A percentile compares a stretch with the other conserved stretches of the same genome.
Conservation (phyloP, 1,284 basidiomycete species). For the Tylopilus sp. region DNA sequence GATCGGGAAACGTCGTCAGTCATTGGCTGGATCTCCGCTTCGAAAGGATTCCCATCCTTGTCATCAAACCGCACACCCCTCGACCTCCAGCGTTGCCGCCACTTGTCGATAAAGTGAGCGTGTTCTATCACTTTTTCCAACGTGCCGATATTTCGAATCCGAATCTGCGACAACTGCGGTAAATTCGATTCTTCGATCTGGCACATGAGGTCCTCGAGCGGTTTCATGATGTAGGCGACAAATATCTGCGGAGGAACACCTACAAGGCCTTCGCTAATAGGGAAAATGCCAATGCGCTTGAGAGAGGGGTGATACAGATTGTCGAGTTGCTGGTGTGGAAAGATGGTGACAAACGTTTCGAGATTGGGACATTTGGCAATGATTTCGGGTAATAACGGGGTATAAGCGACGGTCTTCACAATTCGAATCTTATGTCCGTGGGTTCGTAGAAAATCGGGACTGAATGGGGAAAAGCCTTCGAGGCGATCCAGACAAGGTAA, state of each 20-base stretch:
- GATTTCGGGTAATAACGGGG: slow-evolving; percentile 45
- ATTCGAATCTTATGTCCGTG: slow-evolving; percentile 54
- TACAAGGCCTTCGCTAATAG: slow-evolving; percentile 42
- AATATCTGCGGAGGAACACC: slow-evolving; percentile 43
- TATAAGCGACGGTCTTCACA: slow-evolving; percentile 48
- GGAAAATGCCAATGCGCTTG: slow-evolving; percentile 46
- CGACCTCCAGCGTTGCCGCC: slow-evolving; percentile 50
- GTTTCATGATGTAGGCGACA: slow-evolving; percentile 47
- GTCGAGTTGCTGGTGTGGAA: slow-evolving; percentile 45
- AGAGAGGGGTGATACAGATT: slow-evolving; percentile 41
- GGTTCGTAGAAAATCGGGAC: slow-evolving; percentile 47
- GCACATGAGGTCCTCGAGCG: slow-evolving; percentile 50
- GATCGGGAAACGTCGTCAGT: not conserved
- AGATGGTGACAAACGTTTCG: slow-evolving; percentile 49
- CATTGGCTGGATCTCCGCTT: slow-evolving; percentile 31
- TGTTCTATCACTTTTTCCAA: slow-evolving; percentile 48
- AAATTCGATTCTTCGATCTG: slow-evolving; percentile 49
- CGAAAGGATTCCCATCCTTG: slow-evolving; percentile 48
- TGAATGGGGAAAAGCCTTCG: slow-evolving; percentile 55
- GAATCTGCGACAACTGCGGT: slow-evolving; percentile 49
- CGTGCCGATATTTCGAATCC: slow-evolving; percentile 52
- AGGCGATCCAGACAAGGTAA: slow-evolving; percentile 52
- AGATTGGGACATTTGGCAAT: slow-evolving; percentile 53
- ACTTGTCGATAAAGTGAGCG: slow-evolving; percentile 44
- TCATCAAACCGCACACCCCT: slow-evolving; percentile 51